Conservation (phyloP, 106 monocot genomes). For the Dioscorea dumetorum region DNA sequence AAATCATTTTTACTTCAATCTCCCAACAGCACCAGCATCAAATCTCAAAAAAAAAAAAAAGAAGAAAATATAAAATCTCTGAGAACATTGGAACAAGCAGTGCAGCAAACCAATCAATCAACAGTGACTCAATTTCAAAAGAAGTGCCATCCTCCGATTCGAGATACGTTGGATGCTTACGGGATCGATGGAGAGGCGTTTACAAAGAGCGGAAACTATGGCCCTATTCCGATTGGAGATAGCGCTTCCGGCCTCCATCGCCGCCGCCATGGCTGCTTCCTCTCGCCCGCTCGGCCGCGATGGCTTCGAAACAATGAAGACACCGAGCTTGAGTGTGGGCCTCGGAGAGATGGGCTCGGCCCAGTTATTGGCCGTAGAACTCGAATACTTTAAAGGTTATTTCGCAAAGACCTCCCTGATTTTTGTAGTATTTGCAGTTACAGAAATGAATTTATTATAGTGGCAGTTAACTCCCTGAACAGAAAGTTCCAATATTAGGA, state of each 20-base stretch:
- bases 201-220: constrained; percentile 36
- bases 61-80: not conserved
- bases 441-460: no score
- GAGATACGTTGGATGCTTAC: constrained; percentile 6
- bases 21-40: not conserved
- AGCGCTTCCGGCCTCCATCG: not conserved
- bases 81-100: not conserved
- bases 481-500: no score
- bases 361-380: no score
- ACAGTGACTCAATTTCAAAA: not conserved
- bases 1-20: no score
- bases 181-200: constrained; percentile 31
- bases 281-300: no score
- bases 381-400: no score
- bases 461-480: no score
- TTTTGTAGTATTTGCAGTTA: no score
- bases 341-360: no score
- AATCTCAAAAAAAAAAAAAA: not conserved
- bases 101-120: not conserved
- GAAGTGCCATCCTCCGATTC: not conserved
- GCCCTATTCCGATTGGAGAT: constrained; percentile 23
- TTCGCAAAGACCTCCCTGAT: no score
- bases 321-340: no score
- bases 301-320: no score
- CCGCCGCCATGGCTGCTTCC: not conserved